phyloP scores from a whole-genome alignment of 2,329 filamentous ascomycete species.

The Penicillium sp. region DNA sequence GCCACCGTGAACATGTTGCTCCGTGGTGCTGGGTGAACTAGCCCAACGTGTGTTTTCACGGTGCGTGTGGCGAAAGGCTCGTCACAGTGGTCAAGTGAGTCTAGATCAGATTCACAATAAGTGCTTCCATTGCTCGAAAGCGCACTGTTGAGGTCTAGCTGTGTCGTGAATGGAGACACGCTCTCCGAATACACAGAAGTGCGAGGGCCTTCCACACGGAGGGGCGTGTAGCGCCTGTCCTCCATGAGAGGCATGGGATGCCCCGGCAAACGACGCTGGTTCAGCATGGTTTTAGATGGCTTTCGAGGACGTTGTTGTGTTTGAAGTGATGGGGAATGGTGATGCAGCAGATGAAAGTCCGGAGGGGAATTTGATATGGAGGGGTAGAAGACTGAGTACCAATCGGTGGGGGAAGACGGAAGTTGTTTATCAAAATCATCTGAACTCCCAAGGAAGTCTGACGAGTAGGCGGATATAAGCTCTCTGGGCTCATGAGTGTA shows the following conservation, averaged over 20 bases:
- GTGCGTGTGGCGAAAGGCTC: not conserved
- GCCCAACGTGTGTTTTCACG: not conserved
- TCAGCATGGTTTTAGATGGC: not conserved
- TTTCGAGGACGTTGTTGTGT: not conserved
- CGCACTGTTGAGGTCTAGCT: not conserved
- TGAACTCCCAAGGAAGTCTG: not conserved
- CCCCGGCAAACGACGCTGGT: not conserved
- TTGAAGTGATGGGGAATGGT: not conserved
- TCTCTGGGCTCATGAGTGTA: not conserved
- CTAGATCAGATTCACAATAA: not conserved
- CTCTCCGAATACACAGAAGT: not conserved
- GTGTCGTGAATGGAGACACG: not conserved
- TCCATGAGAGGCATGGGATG: not conserved
- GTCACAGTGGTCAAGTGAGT: not conserved
- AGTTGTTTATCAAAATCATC: not conserved
- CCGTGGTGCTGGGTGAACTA: conserved; percentile 15
- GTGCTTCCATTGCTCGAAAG: not conserved
- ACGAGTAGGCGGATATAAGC: conserved; percentile 1
- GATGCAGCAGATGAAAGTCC: not conserved
- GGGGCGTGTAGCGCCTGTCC: not conserved
- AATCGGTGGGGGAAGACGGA: not conserved
- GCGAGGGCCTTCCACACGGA: not conserved
- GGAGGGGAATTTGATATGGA: not conserved
- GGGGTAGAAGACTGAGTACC: not conserved
- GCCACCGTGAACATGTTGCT: not conserved